Conservation (phyloP, 1,284 basidiomycete genomes). For the Rhodotorula sp. region DNA sequence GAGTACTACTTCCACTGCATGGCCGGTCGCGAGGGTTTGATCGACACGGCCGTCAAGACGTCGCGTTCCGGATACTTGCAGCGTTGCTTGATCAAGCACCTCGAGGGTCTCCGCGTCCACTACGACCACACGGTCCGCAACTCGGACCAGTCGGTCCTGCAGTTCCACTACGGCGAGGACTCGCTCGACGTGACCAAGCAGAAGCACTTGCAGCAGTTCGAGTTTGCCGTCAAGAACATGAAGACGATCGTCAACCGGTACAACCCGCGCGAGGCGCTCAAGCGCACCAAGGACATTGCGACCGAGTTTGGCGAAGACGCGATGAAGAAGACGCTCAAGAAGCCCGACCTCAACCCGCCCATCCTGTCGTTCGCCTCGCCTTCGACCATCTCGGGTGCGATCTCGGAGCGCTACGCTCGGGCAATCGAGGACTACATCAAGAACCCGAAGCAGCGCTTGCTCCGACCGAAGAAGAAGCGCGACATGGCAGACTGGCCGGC, state of each 20-base stretch:
- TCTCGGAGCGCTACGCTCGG: conserved; percentile 87
- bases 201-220: conserved; percentile 69
- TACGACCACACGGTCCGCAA: conserved; percentile 98
- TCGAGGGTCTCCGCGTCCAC: conserved; percentile 93
- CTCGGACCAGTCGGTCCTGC: conserved; percentile 86
- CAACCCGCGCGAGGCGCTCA: conserved; percentile 62
- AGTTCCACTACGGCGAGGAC: conserved; percentile 97
- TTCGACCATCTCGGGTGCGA: conserved; percentile 77
- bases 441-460: conserved; percentile 70
- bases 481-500: conserved; percentile 46
- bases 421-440: conserved; percentile 78
- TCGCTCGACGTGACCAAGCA: conserved; percentile 89
- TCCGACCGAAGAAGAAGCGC: conserved; percentile 60
- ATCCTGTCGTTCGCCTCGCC: conserved; percentile 76
- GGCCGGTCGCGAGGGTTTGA: conserved; percentile 98
- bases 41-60: conserved; percentile 99
- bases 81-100: conserved; percentile 96
- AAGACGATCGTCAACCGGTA: conserved; percentile 73
- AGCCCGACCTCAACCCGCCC: conserved; percentile 64
- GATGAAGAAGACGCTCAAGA: conserved; percentile 82
- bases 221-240: conserved; percentile 88
- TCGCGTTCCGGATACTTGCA: conserved; percentile 98
- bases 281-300: conserved; percentile 59
- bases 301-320: conserved; percentile 65
- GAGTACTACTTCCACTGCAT: conserved; percentile 99